Evolutionary conservation across 345 rosid species (phyloP), one percentile per base, ranked within the genome.

Genomic region (Eucalyptus fibrosa): DNA sequence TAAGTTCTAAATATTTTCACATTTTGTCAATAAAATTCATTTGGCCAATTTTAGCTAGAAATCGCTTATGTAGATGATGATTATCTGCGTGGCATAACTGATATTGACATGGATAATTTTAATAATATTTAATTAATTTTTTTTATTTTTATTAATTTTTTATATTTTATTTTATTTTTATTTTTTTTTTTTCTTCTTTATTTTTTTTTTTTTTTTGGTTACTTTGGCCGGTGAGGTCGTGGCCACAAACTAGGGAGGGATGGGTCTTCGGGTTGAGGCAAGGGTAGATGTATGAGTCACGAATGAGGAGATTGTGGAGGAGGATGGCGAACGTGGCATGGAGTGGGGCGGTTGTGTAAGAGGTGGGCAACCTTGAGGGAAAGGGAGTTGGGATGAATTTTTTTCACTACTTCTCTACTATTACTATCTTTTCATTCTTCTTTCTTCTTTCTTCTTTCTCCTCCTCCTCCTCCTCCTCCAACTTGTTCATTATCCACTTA

Each of bases 61-160:
- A 23, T 56, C 2, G 1, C 14, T 56, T 23, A 24, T 5, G 6
- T 56, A 24, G 1, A 56, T 24, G 9, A 23, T 56, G 62, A 56
- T 56, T 24, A 56, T 24, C 1, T 23, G 0, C 6, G 7, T 24
- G 13, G 6, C 28, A 10, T 56, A 56, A 0, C 0, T 4, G 1
- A 21, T 1, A 56, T 3, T 0, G 1, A 56, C 12, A 23, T 23
- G 0, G 2, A 56, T 56, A 56, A 24, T 56, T 24, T 56, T 56
- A 56, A 56, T 2, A 56, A 21, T 21, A 21, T 53, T 53, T 8
- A 19, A 53, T 19, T 21, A 21, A 8, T 3, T 53, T 53, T 53
- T 53, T 53, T 1, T 53, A 53, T 56, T 56, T 56, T 23, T 56
- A 21, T 56, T 23, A 9, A 21, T 9, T 56, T 50, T 55, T 23